Evolutionary conservation across 2,329 filamentous ascomycete species (phyloP), one percentile per base, ranked within the genome.

Genomic region (Nemania sp.): DNA sequence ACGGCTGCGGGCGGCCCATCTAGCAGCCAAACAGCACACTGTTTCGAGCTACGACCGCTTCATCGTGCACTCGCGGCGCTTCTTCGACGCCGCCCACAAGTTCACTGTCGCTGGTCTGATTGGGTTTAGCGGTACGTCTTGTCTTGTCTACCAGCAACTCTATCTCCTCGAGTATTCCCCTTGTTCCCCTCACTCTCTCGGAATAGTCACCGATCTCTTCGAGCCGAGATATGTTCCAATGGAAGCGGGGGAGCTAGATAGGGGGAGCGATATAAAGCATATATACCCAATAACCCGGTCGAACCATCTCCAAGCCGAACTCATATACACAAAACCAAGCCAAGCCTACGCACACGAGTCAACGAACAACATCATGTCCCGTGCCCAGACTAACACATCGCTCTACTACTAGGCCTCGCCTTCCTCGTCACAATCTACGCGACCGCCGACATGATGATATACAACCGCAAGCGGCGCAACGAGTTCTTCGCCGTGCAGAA

Each of bases 1-100:
- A 60, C 79, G 87, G 56, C 74, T 90, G 65, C 79, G 87, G 49
- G 84, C 84, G 40, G 84, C 86, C 57, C 85, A 88, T 68, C 77
- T 84, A 54, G 83, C 83, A n/a, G 84, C 86, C 40, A 82, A 82
- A 70, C 77, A 80, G 62, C 81, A 84, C 19, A 73, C 79, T 65
- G 69, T 81, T 41, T 84, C 81, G 59, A 71, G 68, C 55, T 70
- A 80, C 51, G 82, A 85, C 67, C 72, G 70, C 48, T 49, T 82
- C 34, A 71, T 84, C 47, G 74, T 75, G 53, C 67, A 61, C 26
- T 76, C 78, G 51, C 70, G 82, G 59, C 71, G 74, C 26, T 72
- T 81, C 61, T 75, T 84, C 54, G 81, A 84, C 62, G 76, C 77
- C 34, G 80, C 80, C 51, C 82, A 85, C 66, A 77, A 77, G 58